Conservation (phyloP, 2,329 filamentous ascomycete genomes). For the Plenodomus lindquistii region DNA sequence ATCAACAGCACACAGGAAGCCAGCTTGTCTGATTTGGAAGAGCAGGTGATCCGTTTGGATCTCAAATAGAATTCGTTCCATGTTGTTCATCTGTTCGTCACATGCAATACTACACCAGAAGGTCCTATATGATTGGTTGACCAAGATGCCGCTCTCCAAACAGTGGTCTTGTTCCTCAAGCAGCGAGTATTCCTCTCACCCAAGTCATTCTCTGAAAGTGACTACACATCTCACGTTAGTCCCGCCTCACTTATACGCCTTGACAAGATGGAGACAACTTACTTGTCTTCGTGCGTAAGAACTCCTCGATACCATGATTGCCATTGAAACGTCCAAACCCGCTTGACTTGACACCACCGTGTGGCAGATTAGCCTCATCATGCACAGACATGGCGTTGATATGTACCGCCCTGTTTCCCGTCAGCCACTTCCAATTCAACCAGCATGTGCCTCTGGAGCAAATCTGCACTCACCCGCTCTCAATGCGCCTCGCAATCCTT, state of each 20-base stretch:
- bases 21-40: no score
- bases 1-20: no score
- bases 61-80: no score
- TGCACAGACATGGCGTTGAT: constrained; percentile 58
- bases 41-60: no score
- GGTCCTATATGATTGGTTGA: no score
- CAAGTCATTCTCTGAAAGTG: neutral
- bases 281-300: constrained; percentile 47
- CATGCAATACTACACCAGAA: no score
- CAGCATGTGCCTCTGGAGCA: no score
- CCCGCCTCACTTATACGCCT: neutral
- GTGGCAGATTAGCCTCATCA: constrained; percentile 53
- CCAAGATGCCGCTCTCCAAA: no score
- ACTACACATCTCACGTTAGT: neutral
- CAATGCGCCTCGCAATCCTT: constrained; percentile 50
- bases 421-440: neutral
- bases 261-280: neutral
- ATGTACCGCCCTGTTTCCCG: constrained; percentile 48
- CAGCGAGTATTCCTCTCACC: no score
- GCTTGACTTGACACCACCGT: constrained; percentile 55
- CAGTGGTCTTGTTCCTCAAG: no score
- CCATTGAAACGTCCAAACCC: constrained; percentile 55
- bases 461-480: constrained; percentile 58
- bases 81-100: no score
- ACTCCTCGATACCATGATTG: constrained; percentile 52